These are phyloP conservation scores for Ulota crispa DNA, from an alignment of 225 moss, liverwort and hornwort genomes.

Conservation along the genomic window DNA sequence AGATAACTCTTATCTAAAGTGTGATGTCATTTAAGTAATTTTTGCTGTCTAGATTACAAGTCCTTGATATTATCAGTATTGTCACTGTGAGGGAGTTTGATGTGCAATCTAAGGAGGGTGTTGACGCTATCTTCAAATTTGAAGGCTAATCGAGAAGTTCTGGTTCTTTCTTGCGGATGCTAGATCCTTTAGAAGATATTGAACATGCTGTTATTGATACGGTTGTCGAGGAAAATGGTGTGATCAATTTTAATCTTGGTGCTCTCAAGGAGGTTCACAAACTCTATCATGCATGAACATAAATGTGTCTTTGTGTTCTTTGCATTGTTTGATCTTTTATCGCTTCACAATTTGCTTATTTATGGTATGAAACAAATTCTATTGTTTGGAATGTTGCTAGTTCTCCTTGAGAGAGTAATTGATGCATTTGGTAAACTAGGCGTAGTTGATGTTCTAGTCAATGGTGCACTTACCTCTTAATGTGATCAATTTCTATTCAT, in stretches of 20 bases:
- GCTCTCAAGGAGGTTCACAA: slow-evolving; percentile 69
- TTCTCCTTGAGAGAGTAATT: slow-evolving; percentile 17
- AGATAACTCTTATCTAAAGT: slow-evolving; percentile 10
- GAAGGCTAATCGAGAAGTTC: neutral
- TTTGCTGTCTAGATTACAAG: neutral
- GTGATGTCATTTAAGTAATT: neutral
- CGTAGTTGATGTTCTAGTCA: neutral
- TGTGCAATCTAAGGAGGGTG: neutral
- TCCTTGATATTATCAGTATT: neutral
- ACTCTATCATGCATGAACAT: slow-evolving; percentile 18
- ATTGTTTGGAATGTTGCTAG: neutral
- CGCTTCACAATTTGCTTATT: neutral
- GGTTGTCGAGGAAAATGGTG: slow-evolving; percentile 69
- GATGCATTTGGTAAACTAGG: neutral
- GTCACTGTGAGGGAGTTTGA: neutral
- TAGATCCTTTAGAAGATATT: slow-evolving; percentile 70
- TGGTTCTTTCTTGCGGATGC: slow-evolving; percentile 55
- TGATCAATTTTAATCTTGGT: slow-evolving; percentile 88
- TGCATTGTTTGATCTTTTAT: neutral
- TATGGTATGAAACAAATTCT: neutral
- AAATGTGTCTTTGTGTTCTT: neutral
- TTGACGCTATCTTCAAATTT: neutral
- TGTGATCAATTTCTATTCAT: neutral
- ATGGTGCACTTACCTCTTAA: neutral
- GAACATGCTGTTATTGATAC: slow-evolving; percentile 67